Conservation (phyloP, 495 filamentous ascomycete genomes). For the Elaphomyces granulatus region DNA sequence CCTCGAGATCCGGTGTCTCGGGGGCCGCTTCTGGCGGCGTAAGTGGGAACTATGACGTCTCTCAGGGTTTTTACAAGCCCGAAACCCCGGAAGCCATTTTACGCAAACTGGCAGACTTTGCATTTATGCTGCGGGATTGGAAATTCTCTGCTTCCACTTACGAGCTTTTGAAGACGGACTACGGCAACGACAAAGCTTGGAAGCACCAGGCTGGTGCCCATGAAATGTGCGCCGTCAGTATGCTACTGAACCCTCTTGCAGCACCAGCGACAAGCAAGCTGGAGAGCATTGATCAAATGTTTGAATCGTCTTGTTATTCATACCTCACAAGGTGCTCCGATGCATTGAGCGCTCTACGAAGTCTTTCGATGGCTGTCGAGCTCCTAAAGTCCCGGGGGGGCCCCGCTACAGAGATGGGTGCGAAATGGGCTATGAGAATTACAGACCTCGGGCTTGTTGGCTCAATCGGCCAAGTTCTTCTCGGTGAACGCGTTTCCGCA, state of each 20-base stretch:
- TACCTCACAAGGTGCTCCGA: conserved; percentile 73
- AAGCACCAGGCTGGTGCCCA: conserved; percentile 80
- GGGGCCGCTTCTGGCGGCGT: conserved; percentile 25
- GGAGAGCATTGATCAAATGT: conserved; percentile 67
- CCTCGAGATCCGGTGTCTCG: conserved; percentile 29
- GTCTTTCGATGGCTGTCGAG: conserved; percentile 61
- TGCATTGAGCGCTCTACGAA: conserved; percentile 61
- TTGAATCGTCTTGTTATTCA: conserved; percentile 81
- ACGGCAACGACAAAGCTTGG: conserved; percentile 92
- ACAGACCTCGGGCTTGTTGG: conserved; percentile 66
- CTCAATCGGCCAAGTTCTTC: conserved; percentile 57
- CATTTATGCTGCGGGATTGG: conserved; percentile 92
- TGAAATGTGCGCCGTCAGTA: conserved; percentile 81
- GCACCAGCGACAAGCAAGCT: conserved; percentile 56
- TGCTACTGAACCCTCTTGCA: conserved; percentile 57
- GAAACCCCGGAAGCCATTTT: conserved; percentile 77
- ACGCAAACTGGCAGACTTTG: conserved; percentile 86
- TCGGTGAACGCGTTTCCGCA: conserved; percentile 69
- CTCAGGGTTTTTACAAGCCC: conserved; percentile 66
- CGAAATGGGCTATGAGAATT: conserved; percentile 65
- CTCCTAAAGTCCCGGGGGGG: conserved; percentile 65
- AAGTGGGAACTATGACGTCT: conserved; percentile 60
- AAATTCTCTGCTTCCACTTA: conserved; percentile 85
- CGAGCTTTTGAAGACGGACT: conserved; percentile 76
- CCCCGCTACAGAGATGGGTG: conserved; percentile 71